phyloP scores from a whole-genome alignment of 108 stramenopile species.

The Parietichytrium sp. region DNA sequence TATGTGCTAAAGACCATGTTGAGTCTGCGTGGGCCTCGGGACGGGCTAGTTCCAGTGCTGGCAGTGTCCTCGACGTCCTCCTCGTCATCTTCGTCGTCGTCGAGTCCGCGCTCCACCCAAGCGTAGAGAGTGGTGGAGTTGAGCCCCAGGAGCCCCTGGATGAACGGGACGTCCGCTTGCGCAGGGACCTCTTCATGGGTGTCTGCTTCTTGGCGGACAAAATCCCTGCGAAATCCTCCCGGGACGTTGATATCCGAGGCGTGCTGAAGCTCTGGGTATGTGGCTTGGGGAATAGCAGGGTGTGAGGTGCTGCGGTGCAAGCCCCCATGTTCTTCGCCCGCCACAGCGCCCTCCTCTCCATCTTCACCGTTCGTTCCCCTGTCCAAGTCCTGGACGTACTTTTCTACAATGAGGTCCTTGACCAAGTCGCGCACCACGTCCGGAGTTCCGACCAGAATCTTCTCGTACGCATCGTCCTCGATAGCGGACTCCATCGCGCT shows the following conservation, averaged over 20 bases:
- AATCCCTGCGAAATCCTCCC: constrained; percentile 30
- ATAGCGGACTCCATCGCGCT: background rate
- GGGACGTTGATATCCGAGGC: constrained; percentile 33
- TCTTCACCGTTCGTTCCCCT: background rate
- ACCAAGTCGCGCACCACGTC: constrained; percentile 15
- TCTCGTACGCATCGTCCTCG: constrained; percentile 14
- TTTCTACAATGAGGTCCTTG: constrained; percentile 15
- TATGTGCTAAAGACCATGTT: constrained; percentile 32
- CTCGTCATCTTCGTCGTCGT: background rate
- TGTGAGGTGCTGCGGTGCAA: constrained; percentile 18
- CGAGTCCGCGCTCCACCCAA: constrained; percentile 21
- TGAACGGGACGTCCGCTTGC: background rate
- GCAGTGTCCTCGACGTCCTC: constrained; percentile 23
- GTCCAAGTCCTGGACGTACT: constrained; percentile 38
- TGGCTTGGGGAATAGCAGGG: background rate
- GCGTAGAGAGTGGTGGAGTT: constrained; percentile 36
- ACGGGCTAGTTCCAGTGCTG: background rate
- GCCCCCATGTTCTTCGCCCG: background rate
- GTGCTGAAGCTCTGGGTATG: background rate
- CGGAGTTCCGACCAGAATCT: background rate
- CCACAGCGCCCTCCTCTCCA: constrained; percentile 16
- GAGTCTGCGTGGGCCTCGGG: background rate
- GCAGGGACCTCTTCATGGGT: background rate
- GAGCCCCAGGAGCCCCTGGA: background rate
- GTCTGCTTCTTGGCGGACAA: background rate